These are phyloP conservation scores for Eutrema japonicum DNA, from an alignment of 345 rosid genomes.

Conservation along the genomic window DNA sequence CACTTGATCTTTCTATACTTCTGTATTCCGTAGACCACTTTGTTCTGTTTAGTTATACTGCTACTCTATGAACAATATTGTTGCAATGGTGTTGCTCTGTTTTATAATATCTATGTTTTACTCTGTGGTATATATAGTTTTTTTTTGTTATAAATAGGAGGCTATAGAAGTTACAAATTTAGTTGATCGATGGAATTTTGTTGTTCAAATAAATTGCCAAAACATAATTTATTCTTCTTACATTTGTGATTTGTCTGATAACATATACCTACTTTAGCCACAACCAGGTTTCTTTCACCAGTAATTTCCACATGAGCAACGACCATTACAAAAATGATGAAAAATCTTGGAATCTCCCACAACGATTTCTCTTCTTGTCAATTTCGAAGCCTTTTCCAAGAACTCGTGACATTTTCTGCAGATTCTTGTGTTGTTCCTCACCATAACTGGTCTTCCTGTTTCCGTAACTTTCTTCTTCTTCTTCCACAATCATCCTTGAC, in stretches of 20 bases:
- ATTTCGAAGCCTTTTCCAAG: constrained; percentile 55
- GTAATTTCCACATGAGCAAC: constrained; percentile 57
- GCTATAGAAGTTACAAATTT: no score
- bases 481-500: constrained; percentile 46
- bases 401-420: constrained; percentile 66
- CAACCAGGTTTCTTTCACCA: constrained; percentile 46
- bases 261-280: constrained; percentile 17
- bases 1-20: no score
- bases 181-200: neutral
- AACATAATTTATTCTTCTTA: constrained; percentile 2
- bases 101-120: no score
- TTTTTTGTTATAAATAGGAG: no score
- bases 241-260: constrained; percentile 6
- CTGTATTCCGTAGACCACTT: no score
- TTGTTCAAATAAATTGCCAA: neutral
- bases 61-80: no score
- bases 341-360: constrained; percentile 56
- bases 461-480: constrained; percentile 53
- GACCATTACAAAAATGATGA: constrained; percentile 68
- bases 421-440: constrained; percentile 68
- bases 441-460: constrained; percentile 54
- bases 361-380: constrained; percentile 60
- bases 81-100: no score
- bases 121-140: no score
- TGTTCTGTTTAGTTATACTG: no score